phyloP scores from a whole-genome alignment of 805 yeast genomes.

The Candida montana region DNA sequence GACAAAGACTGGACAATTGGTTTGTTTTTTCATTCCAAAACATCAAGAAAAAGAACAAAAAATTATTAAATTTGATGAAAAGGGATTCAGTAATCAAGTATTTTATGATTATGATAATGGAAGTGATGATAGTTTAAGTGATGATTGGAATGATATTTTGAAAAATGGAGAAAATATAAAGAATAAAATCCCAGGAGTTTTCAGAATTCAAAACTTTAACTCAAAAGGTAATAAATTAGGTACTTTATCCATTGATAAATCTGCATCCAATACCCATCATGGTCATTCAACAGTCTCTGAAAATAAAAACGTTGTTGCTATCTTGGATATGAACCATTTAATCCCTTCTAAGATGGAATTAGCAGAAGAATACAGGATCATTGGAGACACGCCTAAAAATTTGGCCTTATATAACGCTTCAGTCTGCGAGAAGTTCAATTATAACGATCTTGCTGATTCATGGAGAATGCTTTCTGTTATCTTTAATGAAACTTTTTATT shows the following conservation, averaged over 20 bases:
- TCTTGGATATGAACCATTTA: constrained; percentile 60
- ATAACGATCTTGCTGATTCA: constrained; percentile 58
- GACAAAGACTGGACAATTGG: constrained; percentile 72
- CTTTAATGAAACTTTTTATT: constrained; percentile 42
- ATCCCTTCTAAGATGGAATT: constrained; percentile 72
- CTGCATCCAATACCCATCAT: constrained; percentile 14
- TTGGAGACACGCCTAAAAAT: constrained; percentile 58
- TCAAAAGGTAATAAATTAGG: background rate
- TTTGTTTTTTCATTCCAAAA: constrained; percentile 74
- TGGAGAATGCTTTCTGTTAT: constrained; percentile 58
- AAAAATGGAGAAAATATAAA: constrained; percentile 48
- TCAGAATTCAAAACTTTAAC: constrained; percentile 20
- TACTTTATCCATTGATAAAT: constrained; percentile 18
- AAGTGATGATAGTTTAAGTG: constrained; percentile 55
- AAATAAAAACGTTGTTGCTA: constrained; percentile 51
- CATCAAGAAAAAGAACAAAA: constrained; percentile 36
- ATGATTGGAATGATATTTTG: constrained; percentile 64
- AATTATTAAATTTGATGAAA: constrained; percentile 47
- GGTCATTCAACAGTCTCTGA: background rate
- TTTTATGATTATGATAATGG: constrained; percentile 23
- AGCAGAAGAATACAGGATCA: constrained; percentile 59
- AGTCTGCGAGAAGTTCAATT: constrained; percentile 62
- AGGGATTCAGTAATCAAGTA: constrained; percentile 40
- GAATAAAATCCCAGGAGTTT: constrained; percentile 45
- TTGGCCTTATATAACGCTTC: constrained; percentile 65